These are phyloP conservation scores for Nissolia schottii DNA, from an alignment of 306 rosid genomes.

Conservation along the genomic window DNA sequence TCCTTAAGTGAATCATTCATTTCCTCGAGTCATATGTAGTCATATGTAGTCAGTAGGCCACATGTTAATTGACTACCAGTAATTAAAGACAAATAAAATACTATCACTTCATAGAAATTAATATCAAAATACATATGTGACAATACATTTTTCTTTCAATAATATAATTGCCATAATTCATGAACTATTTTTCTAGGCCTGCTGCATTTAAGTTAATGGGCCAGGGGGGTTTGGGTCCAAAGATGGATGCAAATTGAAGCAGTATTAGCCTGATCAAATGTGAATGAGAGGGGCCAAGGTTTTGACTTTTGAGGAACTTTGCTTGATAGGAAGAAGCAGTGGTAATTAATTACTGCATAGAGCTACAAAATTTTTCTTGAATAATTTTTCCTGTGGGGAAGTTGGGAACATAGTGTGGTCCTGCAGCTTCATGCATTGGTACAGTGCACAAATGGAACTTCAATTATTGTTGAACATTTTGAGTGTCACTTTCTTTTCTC, in stretches of 20 bases:
- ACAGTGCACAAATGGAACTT: background rate
- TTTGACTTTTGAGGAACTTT: constrained; percentile 7
- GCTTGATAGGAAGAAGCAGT: constrained; percentile 8
- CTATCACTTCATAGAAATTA: no score
- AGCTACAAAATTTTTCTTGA: background rate
- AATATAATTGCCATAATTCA: background rate
- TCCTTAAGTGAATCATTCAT: no score
- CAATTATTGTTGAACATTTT: background rate
- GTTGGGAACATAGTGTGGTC: background rate
- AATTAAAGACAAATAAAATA: no score
- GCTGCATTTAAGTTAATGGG: background rate
- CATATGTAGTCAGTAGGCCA: no score
- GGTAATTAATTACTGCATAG: background rate
- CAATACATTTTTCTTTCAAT: background rate
- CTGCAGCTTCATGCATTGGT: background rate
- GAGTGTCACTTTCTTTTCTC: background rate
- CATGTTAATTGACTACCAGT: no score
- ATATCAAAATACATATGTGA: background rate
- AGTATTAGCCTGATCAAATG: background rate
- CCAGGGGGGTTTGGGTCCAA: background rate
- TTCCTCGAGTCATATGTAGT: no score
- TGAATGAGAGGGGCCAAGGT: background rate
- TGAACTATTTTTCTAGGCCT: background rate
- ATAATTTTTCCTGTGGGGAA: background rate
- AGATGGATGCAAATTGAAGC: background rate